Conservation (phyloP, 1,139 yeast genomes). For the Candida gigantensis region DNA sequence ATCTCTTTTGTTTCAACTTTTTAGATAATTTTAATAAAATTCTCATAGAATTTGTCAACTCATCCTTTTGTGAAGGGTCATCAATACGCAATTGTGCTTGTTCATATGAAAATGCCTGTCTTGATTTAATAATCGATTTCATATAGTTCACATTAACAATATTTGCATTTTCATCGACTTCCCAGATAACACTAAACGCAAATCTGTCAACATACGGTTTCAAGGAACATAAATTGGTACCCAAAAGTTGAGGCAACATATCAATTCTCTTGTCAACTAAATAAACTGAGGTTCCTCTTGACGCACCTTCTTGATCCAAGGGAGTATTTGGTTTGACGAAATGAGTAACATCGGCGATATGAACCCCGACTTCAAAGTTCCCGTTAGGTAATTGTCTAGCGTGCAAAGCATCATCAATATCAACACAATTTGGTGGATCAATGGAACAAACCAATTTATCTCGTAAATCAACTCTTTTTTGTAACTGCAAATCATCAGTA, state of each 20-base stretch:
- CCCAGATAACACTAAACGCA: conserved; percentile 97
- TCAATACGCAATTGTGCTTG: conserved; percentile 91
- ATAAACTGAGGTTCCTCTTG: conserved; percentile 96
- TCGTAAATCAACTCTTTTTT: conserved; percentile 78
- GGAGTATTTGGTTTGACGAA: conserved; percentile 94
- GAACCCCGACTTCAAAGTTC: conserved; percentile 95
- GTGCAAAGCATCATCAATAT: conserved; percentile 97
- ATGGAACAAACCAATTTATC: conserved; percentile 90
- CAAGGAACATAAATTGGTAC: conserved; percentile 94
- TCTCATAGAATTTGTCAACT: conserved; percentile 87
- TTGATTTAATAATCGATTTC: conserved; percentile 86
- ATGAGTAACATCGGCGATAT: conserved; percentile 98
- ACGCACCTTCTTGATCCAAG: conserved; percentile 92
- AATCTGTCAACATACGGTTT: conserved; percentile 94
- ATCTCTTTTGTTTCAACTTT: conserved; percentile 77
- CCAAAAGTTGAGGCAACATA: conserved; percentile 94
- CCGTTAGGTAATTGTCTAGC: conserved; percentile 86
- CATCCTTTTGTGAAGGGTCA: conserved; percentile 75
- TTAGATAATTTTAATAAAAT: conserved; percentile 75
- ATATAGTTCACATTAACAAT: conserved; percentile 80
- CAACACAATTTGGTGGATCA: conserved; percentile 98
- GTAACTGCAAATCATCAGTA: conserved; percentile 60
- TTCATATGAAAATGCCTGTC: conserved; percentile 95
- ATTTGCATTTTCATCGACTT: conserved; percentile 81
- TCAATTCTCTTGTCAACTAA: conserved; percentile 98